phyloP scores from a whole-genome alignment of 73 alveolate species.

The Paramecium sexaurelia region DNA sequence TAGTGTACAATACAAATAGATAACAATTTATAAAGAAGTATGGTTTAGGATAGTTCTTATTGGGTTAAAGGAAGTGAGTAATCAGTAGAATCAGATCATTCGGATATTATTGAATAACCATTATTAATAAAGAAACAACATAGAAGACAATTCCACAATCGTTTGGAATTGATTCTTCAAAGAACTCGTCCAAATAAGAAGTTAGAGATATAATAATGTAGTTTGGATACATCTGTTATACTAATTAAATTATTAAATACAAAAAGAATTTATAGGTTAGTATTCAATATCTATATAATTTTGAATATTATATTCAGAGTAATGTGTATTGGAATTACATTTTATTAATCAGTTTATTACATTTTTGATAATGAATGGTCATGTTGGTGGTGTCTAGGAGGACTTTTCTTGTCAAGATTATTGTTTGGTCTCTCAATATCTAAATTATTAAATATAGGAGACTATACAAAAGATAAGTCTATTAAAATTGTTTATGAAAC shows the following conservation, averaged over 20 bases:
- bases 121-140: background rate
- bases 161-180: background rate
- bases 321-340: background rate
- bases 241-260: background rate
- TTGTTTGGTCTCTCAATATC: background rate
- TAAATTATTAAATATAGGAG: conserved; percentile 42
- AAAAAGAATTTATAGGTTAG: background rate
- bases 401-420: background rate
- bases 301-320: background rate
- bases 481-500: conserved; percentile 38
- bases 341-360: background rate
- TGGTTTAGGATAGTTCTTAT: background rate
- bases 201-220: background rate
- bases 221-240: conserved; percentile 20
- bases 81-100: background rate
- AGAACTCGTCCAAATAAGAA: background rate
- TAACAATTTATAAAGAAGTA: background rate
- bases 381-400: background rate
- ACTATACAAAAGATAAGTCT: background rate
- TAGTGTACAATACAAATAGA: background rate
- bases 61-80: background rate
- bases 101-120: background rate
- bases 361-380: background rate
- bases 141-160: background rate
- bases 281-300: background rate